Conservation (phyloP, 1,284 basidiomycete species). For the Pulveroboletus sp. region DNA sequence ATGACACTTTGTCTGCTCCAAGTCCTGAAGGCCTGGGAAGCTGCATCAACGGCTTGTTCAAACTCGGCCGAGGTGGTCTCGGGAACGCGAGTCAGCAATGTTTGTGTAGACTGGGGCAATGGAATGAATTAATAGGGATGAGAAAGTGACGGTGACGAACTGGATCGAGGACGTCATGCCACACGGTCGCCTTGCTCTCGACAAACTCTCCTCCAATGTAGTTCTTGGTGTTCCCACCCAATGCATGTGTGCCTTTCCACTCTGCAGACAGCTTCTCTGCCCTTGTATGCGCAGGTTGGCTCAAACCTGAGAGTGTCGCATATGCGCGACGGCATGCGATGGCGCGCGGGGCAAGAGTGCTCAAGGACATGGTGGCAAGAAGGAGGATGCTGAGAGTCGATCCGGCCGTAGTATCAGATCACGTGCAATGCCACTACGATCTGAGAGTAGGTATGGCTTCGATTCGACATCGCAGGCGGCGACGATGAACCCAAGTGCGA, state of each 20-base stretch:
- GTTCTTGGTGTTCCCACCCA: slow-evolving; percentile 84
- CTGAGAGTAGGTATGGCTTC: too few species aligned
- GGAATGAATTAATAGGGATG: background rate
- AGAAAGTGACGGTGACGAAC: slow-evolving; percentile 40
- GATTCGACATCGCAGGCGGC: background rate
- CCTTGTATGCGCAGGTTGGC: slow-evolving; percentile 48
- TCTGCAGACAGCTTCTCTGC: slow-evolving; percentile 65
- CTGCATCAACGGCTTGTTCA: slow-evolving; percentile 80
- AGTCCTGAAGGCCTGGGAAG: slow-evolving; percentile 83
- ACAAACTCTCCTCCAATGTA: slow-evolving; percentile 87
- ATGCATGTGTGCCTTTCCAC: slow-evolving; percentile 85
- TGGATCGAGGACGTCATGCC: slow-evolving; percentile 87
- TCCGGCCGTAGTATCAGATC: background rate
- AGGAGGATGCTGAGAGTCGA: slow-evolving; percentile 7
- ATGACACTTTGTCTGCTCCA: slow-evolving; percentile 90
- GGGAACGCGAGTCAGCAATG: slow-evolving; percentile 84
- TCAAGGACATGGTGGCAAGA: slow-evolving; percentile 32
- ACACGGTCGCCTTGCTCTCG: slow-evolving; percentile 73
- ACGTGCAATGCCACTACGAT: slow-evolving; percentile 5
- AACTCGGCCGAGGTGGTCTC: slow-evolving; percentile 87
- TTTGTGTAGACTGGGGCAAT: slow-evolving; percentile 73
- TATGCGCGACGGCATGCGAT: slow-evolving; percentile 36
- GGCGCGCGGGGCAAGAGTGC: background rate
- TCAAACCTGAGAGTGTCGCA: slow-evolving; percentile 48
- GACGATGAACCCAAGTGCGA: slow-evolving; percentile 19